A percentile compares a stretch with the other conserved stretches of the same genome.
These are phyloP conservation scores for Mollisiaceae sp. DNA, from an alignment of 2,329 filamentous ascomycete genomes.

Conservation along the genomic window DNA sequence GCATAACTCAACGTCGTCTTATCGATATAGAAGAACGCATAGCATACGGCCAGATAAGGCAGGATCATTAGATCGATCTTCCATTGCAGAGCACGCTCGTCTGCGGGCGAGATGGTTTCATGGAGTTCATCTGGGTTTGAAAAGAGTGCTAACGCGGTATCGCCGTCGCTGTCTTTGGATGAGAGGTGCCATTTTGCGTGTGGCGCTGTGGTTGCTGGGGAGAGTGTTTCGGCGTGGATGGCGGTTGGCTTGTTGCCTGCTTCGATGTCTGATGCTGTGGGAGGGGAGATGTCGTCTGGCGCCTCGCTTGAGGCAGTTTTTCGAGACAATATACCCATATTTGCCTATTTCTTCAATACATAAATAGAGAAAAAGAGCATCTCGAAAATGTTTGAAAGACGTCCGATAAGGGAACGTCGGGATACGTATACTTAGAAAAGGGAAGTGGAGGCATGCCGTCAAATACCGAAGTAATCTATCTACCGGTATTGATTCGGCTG, in stretches of 20 bases:
- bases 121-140: conserved; percentile 52
- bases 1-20: conserved; percentile 59
- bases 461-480: background rate
- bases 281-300: background rate
- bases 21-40: conserved; percentile 50
- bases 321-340: conserved; percentile 14
- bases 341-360: background rate
- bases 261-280: conserved; percentile 30
- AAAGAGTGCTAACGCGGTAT: conserved; percentile 58
- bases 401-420: background rate
- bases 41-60: conserved; percentile 59
- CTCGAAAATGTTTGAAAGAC: background rate
- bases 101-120: conserved; percentile 50
- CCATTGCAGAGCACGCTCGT: conserved; percentile 43
- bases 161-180: conserved; percentile 46
- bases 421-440: background rate
- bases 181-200: conserved; percentile 40
- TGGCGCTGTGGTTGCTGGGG: conserved; percentile 24
- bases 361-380: background rate
- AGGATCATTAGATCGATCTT: conserved; percentile 65
- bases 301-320: conserved; percentile 1
- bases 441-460: background rate
- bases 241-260: conserved; percentile 36
- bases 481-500: background rate
- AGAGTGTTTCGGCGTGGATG: conserved; percentile 39